Percentiles rank a stretch among this genome's conserved stretches.
phyloP scores from a whole-genome alignment of 129 eudicot genomes.

The Logfia minima region DNA sequence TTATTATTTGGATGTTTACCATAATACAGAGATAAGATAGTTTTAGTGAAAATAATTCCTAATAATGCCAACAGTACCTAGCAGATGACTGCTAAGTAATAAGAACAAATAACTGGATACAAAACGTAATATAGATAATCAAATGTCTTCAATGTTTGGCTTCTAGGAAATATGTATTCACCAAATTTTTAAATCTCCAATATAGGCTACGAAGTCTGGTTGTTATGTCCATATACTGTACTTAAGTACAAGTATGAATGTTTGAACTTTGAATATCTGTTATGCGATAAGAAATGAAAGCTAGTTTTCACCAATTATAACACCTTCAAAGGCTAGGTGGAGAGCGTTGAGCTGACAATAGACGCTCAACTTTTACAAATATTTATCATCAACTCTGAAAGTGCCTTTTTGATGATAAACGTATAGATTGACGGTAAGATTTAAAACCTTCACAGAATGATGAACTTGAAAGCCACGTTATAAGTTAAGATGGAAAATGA shows the following conservation, averaged over 20 bases:
- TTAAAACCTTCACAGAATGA: background rate
- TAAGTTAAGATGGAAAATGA: background rate
- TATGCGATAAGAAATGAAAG: too few relatives aligned
- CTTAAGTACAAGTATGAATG: too few relatives aligned
- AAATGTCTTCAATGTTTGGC: background rate
- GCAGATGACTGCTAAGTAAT: background rate
- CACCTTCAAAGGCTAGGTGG: too few relatives aligned
- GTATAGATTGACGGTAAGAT: background rate
- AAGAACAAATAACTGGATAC: background rate
- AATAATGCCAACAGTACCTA: background rate
- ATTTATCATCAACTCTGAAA: too few relatives aligned
- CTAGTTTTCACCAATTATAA: too few relatives aligned
- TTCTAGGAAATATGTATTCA: background rate
- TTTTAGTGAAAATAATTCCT: background rate
- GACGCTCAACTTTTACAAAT: too few relatives aligned
- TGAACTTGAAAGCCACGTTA: background rate
- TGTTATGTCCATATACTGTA: too few relatives aligned
- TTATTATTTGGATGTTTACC: background rate
- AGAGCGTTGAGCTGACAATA: too few relatives aligned
- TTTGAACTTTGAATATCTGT: too few relatives aligned
- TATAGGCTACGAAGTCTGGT: too few relatives aligned
- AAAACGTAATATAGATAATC: background rate
- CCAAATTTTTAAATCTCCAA: too few relatives aligned
- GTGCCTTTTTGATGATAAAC: too few relatives aligned
- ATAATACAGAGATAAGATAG: background rate